A percentile compares a stretch with the other conserved stretches of the same genome.
Conservation (phyloP, 148 eudicot genomes). For the Arbutus unedo region DNA sequence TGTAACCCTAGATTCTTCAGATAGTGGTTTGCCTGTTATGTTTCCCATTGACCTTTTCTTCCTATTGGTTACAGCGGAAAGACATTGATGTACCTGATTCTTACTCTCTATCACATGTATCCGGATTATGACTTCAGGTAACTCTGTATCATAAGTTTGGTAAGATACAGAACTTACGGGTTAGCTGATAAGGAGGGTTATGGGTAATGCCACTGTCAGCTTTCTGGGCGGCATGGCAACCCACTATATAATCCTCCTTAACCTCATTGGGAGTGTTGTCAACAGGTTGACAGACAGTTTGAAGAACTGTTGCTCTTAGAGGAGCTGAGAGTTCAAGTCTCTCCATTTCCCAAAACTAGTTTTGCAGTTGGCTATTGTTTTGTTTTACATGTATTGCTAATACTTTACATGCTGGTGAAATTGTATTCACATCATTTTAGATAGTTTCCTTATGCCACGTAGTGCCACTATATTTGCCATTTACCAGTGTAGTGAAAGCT, state of each 20-base stretch:
- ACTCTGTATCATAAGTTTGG: constrained; percentile 30
- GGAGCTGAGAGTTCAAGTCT: constrained; percentile 99
- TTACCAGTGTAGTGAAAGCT: constrained; percentile 89
- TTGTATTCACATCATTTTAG: background rate
- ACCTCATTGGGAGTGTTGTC: constrained; percentile 95
- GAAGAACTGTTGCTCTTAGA: constrained; percentile 83
- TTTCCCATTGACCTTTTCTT: constrained; percentile 21
- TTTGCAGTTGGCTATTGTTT: constrained; percentile 14
- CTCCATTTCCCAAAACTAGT: constrained; percentile 90
- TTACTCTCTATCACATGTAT: constrained; percentile 83
- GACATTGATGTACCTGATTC: constrained; percentile 85
- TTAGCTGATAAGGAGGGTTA: constrained; percentile 57
- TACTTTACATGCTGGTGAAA: background rate
- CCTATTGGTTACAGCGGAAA: constrained; percentile 60
- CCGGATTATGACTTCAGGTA: constrained; percentile 99
- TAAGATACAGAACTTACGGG: background rate
- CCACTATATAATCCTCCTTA: constrained; percentile 70
- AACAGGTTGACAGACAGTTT: constrained; percentile 96
- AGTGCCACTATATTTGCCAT: constrained; percentile 41
- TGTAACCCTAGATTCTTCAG: constrained; percentile 13
- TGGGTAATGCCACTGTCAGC: constrained; percentile 99
- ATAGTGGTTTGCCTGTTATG: constrained; percentile 7
- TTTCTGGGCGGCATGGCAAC: constrained; percentile 95
- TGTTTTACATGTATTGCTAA: constrained; percentile 5
- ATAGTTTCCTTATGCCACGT: constrained; percentile 6